These are phyloP conservation scores for Monilinia vaccinii-corymbosi DNA, from an alignment of 2,329 filamentous ascomycete species.

Conservation along the genomic window DNA sequence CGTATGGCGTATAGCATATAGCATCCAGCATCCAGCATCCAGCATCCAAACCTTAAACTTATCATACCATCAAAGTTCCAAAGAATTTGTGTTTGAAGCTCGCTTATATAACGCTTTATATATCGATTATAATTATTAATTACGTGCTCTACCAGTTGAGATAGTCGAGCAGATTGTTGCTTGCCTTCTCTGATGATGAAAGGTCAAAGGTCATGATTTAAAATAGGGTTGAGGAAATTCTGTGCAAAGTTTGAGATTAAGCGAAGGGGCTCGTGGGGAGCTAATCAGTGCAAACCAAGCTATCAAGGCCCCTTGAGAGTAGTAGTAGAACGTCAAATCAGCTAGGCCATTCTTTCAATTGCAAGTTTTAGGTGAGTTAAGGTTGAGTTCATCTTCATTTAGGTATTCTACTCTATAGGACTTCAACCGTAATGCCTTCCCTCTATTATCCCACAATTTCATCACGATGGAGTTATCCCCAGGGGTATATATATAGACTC, in stretches of 20 bases:
- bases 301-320: too few relatives aligned
- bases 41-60: too few relatives aligned
- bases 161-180: constrained; percentile 18
- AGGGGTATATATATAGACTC: not conserved
- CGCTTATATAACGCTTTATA: too few relatives aligned
- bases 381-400: not conserved
- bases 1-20: too few relatives aligned
- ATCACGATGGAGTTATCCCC: not conserved
- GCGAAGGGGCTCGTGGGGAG: not conserved
- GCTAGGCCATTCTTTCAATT: not conserved
- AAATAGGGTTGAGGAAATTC: not conserved
- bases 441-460: not conserved
- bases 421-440: not conserved
- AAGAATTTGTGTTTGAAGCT: too few relatives aligned
- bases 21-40: too few relatives aligned
- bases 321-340: not conserved
- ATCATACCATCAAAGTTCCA: too few relatives aligned
- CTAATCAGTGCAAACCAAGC: too few relatives aligned
- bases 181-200: not conserved
- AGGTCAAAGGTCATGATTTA: too few relatives aligned
- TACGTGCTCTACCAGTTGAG: constrained; percentile 29
- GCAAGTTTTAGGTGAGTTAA: not conserved
- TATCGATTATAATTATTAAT: constrained; percentile 22
- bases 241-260: not conserved
- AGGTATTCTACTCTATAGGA: not conserved